Evolutionary conservation across 2,329 filamentous ascomycete species (phyloP).

Genomic region (Xylaria sp.): DNA sequence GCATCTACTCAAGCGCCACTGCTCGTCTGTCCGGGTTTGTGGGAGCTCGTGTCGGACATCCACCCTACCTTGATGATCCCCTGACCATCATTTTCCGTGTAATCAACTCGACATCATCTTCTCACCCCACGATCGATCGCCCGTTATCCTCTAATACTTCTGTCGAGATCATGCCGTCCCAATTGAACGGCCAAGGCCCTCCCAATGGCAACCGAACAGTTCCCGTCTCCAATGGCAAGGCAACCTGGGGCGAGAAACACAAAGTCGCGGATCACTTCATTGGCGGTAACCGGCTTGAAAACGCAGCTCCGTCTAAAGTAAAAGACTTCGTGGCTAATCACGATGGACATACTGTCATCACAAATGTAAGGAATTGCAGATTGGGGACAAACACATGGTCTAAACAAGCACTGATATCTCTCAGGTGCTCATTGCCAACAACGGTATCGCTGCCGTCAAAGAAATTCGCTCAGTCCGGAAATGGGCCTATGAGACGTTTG

Average conservation of each 20-base stretch:
- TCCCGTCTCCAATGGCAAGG: conserved; percentile 65
- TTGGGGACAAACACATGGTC: not conserved
- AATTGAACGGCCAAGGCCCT: conserved; percentile 48
- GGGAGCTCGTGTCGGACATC: conserved; percentile 44
- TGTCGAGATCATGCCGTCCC: conserved; percentile 40
- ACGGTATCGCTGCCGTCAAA: conserved; percentile 99
- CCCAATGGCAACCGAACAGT: conserved; percentile 59
- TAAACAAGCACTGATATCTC: conserved; percentile 11
- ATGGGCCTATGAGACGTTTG: conserved; percentile 99
- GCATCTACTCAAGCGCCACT: conserved; percentile 36
- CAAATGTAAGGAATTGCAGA: conserved; percentile 74
- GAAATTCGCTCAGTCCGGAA: conserved; percentile 99
- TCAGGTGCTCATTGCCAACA: conserved; percentile 98
- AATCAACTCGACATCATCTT: conserved; percentile 34
- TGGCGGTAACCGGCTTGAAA: conserved; percentile 87
- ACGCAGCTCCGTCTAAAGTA: conserved; percentile 84
- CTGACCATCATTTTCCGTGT: conserved; percentile 41
- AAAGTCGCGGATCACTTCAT: conserved; percentile 93
- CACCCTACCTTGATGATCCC: conserved; percentile 43
- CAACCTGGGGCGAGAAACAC: conserved; percentile 82
- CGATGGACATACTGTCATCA: conserved; percentile 97
- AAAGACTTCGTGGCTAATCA: conserved; percentile 94
- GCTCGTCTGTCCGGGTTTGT: conserved; percentile 40
- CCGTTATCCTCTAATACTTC: conserved; percentile 24
- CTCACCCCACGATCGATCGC: conserved; percentile 31